A percentile compares a stretch with the other conserved stretches of the same genome.
phyloP scores from a whole-genome alignment of 495 filamentous ascomycete genomes.

The Glonium stellatum region DNA sequence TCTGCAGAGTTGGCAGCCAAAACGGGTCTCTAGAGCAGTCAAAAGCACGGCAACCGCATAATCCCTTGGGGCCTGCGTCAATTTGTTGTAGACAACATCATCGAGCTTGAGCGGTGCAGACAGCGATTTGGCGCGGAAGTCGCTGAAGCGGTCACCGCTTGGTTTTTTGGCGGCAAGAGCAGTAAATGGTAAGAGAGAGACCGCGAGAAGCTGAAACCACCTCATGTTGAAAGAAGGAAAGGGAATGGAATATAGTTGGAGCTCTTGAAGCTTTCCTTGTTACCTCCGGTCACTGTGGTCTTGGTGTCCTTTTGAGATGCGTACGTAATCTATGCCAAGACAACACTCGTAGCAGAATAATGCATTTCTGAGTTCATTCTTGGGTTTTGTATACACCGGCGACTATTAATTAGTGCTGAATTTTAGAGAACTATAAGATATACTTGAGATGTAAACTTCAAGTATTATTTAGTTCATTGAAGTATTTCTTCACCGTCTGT shows the following conservation, averaged over 20 bases:
- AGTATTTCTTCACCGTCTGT: not conserved
- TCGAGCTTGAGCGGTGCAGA: constrained; percentile 65
- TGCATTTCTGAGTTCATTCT: too few species aligned
- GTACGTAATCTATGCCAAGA: constrained; percentile 22
- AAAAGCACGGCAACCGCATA: constrained; percentile 77
- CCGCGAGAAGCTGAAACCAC: constrained; percentile 44
- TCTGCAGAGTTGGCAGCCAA: constrained; percentile 77
- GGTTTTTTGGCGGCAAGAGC: constrained; percentile 53
- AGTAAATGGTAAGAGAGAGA: constrained; percentile 47
- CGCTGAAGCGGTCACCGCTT: constrained; percentile 52
- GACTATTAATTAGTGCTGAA: too few species aligned
- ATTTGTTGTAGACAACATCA: constrained; percentile 64
- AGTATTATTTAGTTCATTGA: not conserved
- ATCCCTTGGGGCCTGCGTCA: constrained; percentile 72
- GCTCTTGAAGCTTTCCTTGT: constrained; percentile 11
- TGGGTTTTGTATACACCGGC: too few species aligned
- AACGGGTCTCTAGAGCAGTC: constrained; percentile 78
- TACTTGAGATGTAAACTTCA: not conserved
- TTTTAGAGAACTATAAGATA: too few species aligned
- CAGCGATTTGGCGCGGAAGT: constrained; percentile 60
- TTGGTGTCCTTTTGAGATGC: constrained; percentile 13
- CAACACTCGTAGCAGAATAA: not conserved
- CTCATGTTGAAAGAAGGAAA: constrained; percentile 33
- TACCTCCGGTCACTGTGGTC: not conserved
- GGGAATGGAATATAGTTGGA: constrained; percentile 1